Conservation (phyloP, 73 alveolate genomes). For the Tetrahymena malaccensis region DNA sequence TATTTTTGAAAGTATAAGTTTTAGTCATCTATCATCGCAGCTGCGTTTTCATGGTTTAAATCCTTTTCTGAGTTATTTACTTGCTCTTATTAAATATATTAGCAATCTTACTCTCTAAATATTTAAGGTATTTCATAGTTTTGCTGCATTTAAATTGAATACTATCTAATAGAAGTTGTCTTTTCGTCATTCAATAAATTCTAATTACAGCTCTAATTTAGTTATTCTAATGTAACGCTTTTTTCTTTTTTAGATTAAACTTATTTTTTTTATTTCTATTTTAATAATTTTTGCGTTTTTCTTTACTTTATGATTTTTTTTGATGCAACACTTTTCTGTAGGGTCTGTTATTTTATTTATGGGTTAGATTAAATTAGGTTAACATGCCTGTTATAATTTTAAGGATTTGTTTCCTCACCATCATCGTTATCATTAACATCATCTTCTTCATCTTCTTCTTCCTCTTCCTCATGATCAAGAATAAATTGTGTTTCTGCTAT, state of each 20-base stretch:
- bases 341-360: not conserved
- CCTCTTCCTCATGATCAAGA: not conserved
- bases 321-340: not conserved
- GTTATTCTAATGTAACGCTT: not conserved
- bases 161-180: not conserved
- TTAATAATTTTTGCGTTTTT: not conserved
- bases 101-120: not conserved
- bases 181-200: not conserved
- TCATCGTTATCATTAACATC: not conserved
- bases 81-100: not conserved
- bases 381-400: not conserved
- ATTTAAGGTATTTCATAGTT: not conserved
- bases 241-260: not conserved
- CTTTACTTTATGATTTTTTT: not conserved
- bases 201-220: too few relatives aligned
- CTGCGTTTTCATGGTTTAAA: not conserved
- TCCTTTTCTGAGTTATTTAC: not conserved
- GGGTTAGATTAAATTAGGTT: not conserved
- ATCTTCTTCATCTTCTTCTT: not conserved
- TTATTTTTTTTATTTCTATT: too few relatives aligned
- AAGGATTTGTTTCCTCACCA: not conserved
- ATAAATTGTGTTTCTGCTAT: not conserved
- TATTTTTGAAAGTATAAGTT: too few relatives aligned
- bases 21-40: not conserved
- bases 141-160: not conserved